These are phyloP conservation scores for Scedosporium apiospermum DNA, from an alignment of 2,329 filamentous ascomycete genomes.

Conservation along the genomic window DNA sequence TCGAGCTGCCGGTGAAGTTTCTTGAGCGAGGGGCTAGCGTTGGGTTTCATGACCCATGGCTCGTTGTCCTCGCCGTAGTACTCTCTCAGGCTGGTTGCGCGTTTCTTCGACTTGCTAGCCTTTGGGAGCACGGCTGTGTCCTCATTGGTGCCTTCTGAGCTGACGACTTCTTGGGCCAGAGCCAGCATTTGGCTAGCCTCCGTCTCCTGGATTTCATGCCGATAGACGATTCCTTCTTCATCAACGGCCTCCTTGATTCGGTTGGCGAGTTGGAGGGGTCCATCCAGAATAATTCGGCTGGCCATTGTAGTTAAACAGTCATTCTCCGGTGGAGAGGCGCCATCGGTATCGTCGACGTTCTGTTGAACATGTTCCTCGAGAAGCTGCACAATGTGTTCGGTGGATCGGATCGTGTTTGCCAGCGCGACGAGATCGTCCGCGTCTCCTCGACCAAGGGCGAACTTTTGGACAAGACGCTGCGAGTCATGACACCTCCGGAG, in stretches of 20 bases:
- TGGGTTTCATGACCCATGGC: slow-evolving; percentile 56
- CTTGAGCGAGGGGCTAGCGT: slow-evolving; percentile 56
- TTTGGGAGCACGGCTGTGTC: slow-evolving; percentile 46
- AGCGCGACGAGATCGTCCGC: slow-evolving; percentile 82
- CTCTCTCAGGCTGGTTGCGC: slow-evolving; percentile 38
- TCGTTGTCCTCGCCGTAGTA: slow-evolving; percentile 51
- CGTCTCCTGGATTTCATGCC: slow-evolving; percentile 67
- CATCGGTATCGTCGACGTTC: slow-evolving; percentile 4
- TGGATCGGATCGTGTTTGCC: slow-evolving; percentile 69
- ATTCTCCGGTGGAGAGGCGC: background rate
- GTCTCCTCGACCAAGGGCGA: slow-evolving; percentile 84
- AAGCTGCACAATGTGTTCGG: slow-evolving; percentile 51
- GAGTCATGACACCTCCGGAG: slow-evolving; percentile 74
- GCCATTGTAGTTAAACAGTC: slow-evolving; percentile 36
- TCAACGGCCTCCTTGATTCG: slow-evolving; percentile 75
- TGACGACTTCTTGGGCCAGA: slow-evolving; percentile 63
- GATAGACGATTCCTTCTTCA: slow-evolving; percentile 77
- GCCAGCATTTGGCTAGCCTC: slow-evolving; percentile 61
- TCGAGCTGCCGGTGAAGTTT: slow-evolving; percentile 61
- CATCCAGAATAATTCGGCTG: slow-evolving; percentile 53
- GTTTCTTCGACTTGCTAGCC: slow-evolving; percentile 32
- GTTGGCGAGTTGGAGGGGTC: slow-evolving; percentile 57
- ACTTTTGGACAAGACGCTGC: slow-evolving; percentile 85
- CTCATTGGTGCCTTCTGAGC: slow-evolving; percentile 54
- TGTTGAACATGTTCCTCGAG: slow-evolving; percentile 21